phyloP scores from a whole-genome alignment of 2,329 filamentous ascomycete genomes.

The Aspergillus sp. region DNA sequence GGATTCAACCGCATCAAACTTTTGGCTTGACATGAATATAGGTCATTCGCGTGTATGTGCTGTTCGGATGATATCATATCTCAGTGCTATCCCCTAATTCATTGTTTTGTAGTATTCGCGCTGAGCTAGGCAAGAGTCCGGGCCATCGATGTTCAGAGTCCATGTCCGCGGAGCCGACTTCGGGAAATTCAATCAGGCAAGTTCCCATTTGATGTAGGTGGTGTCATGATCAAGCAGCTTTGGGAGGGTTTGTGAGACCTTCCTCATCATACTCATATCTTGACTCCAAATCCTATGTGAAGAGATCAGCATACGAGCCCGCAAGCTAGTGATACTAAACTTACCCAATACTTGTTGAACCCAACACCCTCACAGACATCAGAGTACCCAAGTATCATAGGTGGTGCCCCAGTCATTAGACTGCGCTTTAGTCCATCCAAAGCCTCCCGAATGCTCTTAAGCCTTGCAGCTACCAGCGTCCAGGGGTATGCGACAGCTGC shows the following conservation, averaged over 20 bases:
- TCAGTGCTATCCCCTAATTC: not conserved
- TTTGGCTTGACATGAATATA: not conserved
- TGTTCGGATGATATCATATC: not conserved
- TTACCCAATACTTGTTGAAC: constrained; percentile 48
- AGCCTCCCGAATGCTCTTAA: constrained; percentile 42
- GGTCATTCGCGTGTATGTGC: not conserved
- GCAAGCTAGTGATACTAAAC: constrained; percentile 14
- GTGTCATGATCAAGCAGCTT: not conserved
- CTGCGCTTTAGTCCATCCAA: constrained; percentile 44
- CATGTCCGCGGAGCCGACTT: too few species aligned
- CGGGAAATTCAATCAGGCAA: not conserved
- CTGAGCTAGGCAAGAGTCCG: too few species aligned
- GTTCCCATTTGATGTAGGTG: not conserved
- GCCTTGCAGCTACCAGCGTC: constrained; percentile 48
- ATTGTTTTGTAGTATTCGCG: too few species aligned
- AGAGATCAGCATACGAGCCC: constrained; percentile 25
- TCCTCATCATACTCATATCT: constrained; percentile 25
- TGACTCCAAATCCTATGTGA: constrained; percentile 20
- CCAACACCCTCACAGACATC: constrained; percentile 52
- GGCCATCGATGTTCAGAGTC: too few species aligned
- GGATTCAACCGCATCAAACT: not conserved
- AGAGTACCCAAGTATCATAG: constrained; percentile 46
- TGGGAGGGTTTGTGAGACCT: constrained; percentile 7
- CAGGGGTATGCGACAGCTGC: constrained; percentile 48
- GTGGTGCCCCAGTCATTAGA: constrained; percentile 46